Base-by-base conservation (phyloP, 805 yeast species). In the Wickerhamomyces rabaulensis region DNA sequence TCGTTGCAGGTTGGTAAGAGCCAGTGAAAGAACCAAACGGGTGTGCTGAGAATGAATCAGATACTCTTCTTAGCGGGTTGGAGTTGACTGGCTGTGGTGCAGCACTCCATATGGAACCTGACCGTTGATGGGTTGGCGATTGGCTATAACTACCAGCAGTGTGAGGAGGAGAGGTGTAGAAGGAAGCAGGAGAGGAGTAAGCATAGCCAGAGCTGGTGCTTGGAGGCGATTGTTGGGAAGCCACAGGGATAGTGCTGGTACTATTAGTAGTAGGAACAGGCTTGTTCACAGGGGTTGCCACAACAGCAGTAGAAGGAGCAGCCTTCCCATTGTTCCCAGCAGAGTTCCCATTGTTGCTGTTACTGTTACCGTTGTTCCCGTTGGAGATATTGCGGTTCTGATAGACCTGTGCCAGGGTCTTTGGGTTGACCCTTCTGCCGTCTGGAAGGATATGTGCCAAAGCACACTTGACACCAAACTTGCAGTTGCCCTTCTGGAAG, bases 401-500 rank as follows among this genome's bases (percentile, higher is more conserved):
- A 33, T 57, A 58, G 10, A 52, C 66, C 46, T 67, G 69, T 19
- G 67, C 70, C 17, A 63, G 44, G 5, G 69, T 54, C 46, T 67
- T 71, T 15, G 79, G 76, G 59, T 86, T 87, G 17, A 87, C 84
- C 39, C 87, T 71, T n/a, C 89, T 77, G 1, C 97, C 96, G 58
- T 91, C 95, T 0, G 96, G 95, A 37, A 87, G 67, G 48, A 87
- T 76, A 67, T 92, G 99, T 7, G 95, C 96, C 58, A 92, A 76
- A 1, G 97, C 98, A 70, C 99, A 92, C 60, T 90, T 91, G 43
- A 79, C 71, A 4, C 99, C 99, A 65, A 92, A 92, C 67, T 90
- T 90, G 67, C 99, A 92, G 61, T 90, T 89, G n/a, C 98, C 98
- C 68, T 87, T 87, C 59, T 86, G 94, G 65, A 88, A 92, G 66